phyloP scores from a whole-genome alignment of 2,329 filamentous ascomycete species.

The Bipolaris bicolor region DNA sequence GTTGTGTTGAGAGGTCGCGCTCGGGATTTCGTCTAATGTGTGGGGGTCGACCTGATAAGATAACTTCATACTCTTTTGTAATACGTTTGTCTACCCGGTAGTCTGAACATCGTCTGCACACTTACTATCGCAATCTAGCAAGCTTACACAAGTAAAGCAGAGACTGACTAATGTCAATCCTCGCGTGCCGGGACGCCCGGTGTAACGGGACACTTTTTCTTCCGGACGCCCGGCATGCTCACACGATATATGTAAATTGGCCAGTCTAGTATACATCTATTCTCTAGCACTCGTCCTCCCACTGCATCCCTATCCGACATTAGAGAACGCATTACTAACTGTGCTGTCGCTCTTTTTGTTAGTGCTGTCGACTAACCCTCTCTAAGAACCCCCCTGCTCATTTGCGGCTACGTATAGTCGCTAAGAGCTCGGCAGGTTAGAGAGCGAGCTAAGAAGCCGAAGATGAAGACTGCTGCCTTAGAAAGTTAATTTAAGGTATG shows the following conservation, averaged over 20 bases:
- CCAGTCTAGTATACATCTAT: background rate
- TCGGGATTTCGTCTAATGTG: too few relatives aligned
- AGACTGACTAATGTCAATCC: background rate
- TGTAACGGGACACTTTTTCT: background rate
- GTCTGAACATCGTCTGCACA: too few relatives aligned
- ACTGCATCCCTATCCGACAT: background rate
- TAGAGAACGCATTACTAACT: background rate
- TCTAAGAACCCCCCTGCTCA: background rate
- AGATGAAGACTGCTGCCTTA: background rate
- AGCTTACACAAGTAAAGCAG: too few relatives aligned
- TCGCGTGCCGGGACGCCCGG: background rate
- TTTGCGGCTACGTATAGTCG: background rate
- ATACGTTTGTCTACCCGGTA: too few relatives aligned
- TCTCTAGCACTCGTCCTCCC: background rate
- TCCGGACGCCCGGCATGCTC: background rate
- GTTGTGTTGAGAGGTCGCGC: too few relatives aligned
- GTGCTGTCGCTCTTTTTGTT: background rate
- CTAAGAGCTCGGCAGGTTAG: background rate
- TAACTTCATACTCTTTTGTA: too few relatives aligned
- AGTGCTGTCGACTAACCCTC: background rate
- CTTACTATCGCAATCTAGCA: too few relatives aligned
- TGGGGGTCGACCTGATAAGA: too few relatives aligned
- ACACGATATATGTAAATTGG: background rate
- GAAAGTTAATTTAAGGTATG: background rate
- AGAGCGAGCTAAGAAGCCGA: background rate